phyloP scores from a whole-genome alignment of 208 protist genomes.

The Leishmania guyanensis region DNA sequence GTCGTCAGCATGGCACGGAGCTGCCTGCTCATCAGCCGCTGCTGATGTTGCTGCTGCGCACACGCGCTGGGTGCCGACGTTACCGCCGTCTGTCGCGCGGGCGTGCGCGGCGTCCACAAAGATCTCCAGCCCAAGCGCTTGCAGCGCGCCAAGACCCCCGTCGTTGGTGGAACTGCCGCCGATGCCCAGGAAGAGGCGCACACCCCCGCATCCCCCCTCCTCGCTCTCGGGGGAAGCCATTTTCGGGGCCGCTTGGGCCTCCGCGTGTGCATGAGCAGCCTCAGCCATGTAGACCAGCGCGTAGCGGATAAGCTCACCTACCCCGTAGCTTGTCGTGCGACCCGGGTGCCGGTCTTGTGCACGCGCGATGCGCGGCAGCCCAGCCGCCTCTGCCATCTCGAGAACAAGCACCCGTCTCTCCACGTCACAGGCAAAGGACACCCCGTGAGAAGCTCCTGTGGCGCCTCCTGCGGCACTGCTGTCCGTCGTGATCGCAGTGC shows the following conservation, averaged over 20 bases:
- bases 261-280: not conserved
- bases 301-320: slow-evolving; percentile 67
- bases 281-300: slow-evolving; percentile 47
- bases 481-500: slow-evolving; percentile 22
- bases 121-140: slow-evolving; percentile 72
- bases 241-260: not conserved
- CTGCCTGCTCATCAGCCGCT: not conserved
- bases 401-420: slow-evolving; percentile 51
- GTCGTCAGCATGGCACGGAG: not conserved
- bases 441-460: not conserved
- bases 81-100: not conserved
- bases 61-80: not conserved
- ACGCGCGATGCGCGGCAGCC: slow-evolving; percentile 53
- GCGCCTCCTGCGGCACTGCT: not conserved
- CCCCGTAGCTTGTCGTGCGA: slow-evolving; percentile 74
- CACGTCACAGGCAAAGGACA: slow-evolving; percentile 69
- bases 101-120: slow-evolving; percentile 13
- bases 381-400: slow-evolving; percentile 77
- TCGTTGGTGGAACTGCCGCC: slow-evolving; percentile 88
- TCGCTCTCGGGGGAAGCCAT: not conserved
- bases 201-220: slow-evolving; percentile 9
- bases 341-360: slow-evolving; percentile 46
- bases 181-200: slow-evolving; percentile 69
- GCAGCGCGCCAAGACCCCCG: slow-evolving; percentile 74
- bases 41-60: no score